Conservation (phyloP, 2,329 filamentous ascomycete species). For the Trichophyton rubrum region DNA sequence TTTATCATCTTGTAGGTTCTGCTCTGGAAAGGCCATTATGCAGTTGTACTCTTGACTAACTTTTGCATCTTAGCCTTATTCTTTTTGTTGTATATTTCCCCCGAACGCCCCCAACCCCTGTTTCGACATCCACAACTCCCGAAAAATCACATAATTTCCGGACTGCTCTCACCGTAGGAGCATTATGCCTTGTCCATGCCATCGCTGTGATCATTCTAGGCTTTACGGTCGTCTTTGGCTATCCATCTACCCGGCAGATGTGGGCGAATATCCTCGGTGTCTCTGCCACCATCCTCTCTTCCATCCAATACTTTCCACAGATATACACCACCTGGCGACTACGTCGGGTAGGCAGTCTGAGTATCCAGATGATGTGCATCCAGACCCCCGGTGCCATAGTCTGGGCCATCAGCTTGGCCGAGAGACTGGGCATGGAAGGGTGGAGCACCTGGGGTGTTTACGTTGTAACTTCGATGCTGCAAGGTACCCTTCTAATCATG, state of each 20-base stretch:
- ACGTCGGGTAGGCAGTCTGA: conserved; percentile 78
- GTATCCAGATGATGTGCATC: conserved; percentile 96
- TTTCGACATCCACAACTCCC: conserved; percentile 24
- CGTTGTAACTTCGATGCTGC: conserved; percentile 70
- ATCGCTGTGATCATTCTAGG: conserved; percentile 55
- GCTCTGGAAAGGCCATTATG: background rate
- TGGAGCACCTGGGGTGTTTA: conserved; percentile 97
- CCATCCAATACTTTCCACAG: conserved; percentile 87
- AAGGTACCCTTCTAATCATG: conserved; percentile 69
- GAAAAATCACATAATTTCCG: conserved; percentile 54
- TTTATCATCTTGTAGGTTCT: conserved; percentile 73
- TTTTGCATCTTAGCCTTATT: conserved; percentile 51
- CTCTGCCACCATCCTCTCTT: conserved; percentile 63
- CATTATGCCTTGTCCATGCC: conserved; percentile 61
- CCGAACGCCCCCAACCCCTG: conserved; percentile 42
- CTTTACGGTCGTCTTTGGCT: conserved; percentile 52
- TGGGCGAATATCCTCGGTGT: conserved; percentile 85
- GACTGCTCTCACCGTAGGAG: conserved; percentile 64
- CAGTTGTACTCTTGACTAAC: background rate
- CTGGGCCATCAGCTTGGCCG: conserved; percentile 73
- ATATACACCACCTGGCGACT: conserved; percentile 82
- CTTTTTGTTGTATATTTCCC: conserved; percentile 95
- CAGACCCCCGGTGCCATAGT: conserved; percentile 88
- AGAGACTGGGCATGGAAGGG: conserved; percentile 63
- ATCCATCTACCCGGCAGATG: conserved; percentile 50